Percentiles rank a stretch among this genome's conserved stretches.
phyloP scores from a whole-genome alignment of 2,329 filamentous ascomycete genomes.

The Fusarium hainanense region DNA sequence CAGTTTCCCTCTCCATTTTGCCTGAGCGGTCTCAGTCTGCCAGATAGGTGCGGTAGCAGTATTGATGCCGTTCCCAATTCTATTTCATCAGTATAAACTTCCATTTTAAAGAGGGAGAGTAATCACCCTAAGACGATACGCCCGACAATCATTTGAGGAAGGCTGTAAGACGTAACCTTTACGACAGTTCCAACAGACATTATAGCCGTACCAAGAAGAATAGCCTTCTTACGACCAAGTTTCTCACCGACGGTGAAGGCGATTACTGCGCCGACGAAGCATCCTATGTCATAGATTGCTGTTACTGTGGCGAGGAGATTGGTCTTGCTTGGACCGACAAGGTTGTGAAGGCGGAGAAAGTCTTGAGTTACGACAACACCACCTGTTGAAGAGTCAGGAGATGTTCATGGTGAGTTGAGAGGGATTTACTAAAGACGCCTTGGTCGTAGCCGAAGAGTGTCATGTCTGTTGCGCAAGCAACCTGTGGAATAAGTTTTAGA shows the following conservation, averaged over 20 bases:
- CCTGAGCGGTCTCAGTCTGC: slow-evolving; percentile 26
- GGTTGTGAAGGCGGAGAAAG: slow-evolving; percentile 26
- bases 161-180: slow-evolving; percentile 25
- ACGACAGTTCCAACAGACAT: slow-evolving; percentile 29
- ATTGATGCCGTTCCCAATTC: slow-evolving; percentile 48
- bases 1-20: slow-evolving; percentile 15
- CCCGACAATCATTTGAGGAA: slow-evolving; percentile 27
- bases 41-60: slow-evolving; percentile 27
- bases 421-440: slow-evolving; percentile 11
- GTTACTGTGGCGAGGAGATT: slow-evolving; percentile 27
- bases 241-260: slow-evolving; percentile 24
- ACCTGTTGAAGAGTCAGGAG: neutral
- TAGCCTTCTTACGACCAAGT: slow-evolving; percentile 24
- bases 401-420: neutral
- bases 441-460: slow-evolving; percentile 23
- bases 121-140: slow-evolving; percentile 23
- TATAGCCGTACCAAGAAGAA: slow-evolving; percentile 16
- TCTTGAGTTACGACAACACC: slow-evolving; percentile 26
- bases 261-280: slow-evolving; percentile 22
- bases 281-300: slow-evolving; percentile 30
- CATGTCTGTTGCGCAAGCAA: slow-evolving; percentile 29
- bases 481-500: neutral
- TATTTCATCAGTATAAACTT: neutral
- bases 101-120: rapidly evolving
- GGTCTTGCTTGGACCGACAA: slow-evolving; percentile 20